Evolutionary conservation across 1,284 basidiomycete genomes (phyloP).

Genomic region (Somion occarium): DNA sequence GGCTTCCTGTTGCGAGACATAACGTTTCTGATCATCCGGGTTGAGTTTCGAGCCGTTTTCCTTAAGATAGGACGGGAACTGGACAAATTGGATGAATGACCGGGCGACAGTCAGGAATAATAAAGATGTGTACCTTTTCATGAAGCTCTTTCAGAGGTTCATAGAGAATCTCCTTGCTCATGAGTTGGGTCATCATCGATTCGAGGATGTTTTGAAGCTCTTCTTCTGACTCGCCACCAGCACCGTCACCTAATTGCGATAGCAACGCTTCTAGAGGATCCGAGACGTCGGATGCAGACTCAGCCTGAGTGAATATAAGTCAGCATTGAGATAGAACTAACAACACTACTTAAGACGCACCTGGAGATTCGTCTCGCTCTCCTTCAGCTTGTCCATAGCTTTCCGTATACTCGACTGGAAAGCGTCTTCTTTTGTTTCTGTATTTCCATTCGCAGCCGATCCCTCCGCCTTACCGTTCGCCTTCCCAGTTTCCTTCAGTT

Average conservation of each 20-base stretch:
- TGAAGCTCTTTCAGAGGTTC: constrained; percentile 89
- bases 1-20: constrained; percentile 61
- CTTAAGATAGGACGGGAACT: constrained; percentile 83
- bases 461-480: constrained; percentile 15
- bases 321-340: constrained; percentile 8
- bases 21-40: constrained; percentile 63
- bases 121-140: constrained; percentile 63
- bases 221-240: constrained; percentile 43
- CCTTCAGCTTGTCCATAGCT: constrained; percentile 78
- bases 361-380: constrained; percentile 61
- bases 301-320: constrained; percentile 18
- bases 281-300: constrained; percentile 26
- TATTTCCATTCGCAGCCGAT: neutral
- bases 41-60: constrained; percentile 48
- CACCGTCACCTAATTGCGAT: constrained; percentile 36
- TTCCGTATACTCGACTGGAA: constrained; percentile 79
- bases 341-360: constrained; percentile 20
- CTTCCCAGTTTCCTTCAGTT: constrained; percentile 28
- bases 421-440: constrained; percentile 29
- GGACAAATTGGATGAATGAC: too few species aligned
- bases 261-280: constrained; percentile 49
- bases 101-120: neutral
- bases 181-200: constrained; percentile 89
- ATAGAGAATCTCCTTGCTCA: constrained; percentile 92
- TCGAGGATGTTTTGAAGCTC: constrained; percentile 79